Evolutionary conservation across 768 basidiomycete genomes (phyloP).

Genomic region (Cyathus striatus): DNA sequence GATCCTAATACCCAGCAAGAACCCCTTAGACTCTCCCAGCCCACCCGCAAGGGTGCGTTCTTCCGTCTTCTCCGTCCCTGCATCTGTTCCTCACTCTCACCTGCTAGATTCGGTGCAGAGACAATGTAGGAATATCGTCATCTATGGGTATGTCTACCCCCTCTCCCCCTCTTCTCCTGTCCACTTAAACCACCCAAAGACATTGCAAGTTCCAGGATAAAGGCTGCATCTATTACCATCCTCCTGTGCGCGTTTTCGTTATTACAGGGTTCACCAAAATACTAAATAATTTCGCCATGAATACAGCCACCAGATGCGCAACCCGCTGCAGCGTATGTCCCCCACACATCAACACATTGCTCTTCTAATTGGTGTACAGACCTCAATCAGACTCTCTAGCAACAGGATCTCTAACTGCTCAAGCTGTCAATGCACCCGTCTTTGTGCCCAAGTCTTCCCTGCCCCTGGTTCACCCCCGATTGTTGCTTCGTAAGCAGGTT

Average conservation of each 20-base stretch:
- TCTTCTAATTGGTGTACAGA: slow-evolving; percentile 19
- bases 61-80: slow-evolving; percentile 3
- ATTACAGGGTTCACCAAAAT: neutral
- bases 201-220: slow-evolving; percentile 84
- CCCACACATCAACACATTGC: slow-evolving; percentile 5
- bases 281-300: slow-evolving; percentile 1
- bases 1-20: slow-evolving; percentile 48
- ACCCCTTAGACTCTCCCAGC: slow-evolving; percentile 28
- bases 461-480: slow-evolving; percentile 12
- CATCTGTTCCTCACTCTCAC: neutral
- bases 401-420: slow-evolving; percentile 37
- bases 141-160: slow-evolving; percentile 70
- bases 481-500: neutral
- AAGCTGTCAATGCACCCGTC: slow-evolving; percentile 79
- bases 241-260: slow-evolving; percentile 42
- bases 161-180: neutral
- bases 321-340: slow-evolving; percentile 25
- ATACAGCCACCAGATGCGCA: slow-evolving; percentile 2
- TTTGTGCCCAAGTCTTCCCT: slow-evolving; percentile 66
- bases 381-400: slow-evolving; percentile 41
- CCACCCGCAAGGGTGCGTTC: slow-evolving; percentile 57
- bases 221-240: slow-evolving; percentile 82
- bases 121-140: slow-evolving; percentile 87
- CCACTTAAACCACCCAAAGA: slow-evolving; percentile 28
- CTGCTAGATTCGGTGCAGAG: slow-evolving; percentile 64